These are phyloP conservation scores for Chlamydomonas sphaeroides DNA, from an alignment of 139 green algal species.

Conservation along the genomic window DNA sequence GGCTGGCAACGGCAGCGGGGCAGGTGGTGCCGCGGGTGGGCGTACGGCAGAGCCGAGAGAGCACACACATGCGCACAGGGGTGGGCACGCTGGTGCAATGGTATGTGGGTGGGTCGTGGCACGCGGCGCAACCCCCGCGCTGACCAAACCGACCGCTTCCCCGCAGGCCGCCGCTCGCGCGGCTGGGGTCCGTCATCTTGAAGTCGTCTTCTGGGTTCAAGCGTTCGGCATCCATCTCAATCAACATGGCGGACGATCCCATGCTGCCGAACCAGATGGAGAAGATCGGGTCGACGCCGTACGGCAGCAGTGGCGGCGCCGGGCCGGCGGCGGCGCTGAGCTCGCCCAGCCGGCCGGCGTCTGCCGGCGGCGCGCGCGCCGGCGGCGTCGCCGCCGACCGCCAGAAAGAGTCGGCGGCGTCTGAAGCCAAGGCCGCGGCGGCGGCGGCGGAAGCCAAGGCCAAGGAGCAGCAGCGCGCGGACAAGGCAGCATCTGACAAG, in stretches of 20 bases:
- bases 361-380: background rate
- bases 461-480: background rate
- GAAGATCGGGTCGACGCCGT: background rate
- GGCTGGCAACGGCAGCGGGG: too few relatives aligned
- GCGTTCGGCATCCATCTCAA: slow-evolving; percentile 25
- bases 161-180: background rate
- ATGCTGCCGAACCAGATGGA: slow-evolving; percentile 36
- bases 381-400: background rate
- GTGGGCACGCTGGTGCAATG: background rate
- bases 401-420: background rate
- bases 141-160: too few relatives aligned
- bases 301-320: background rate
- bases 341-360: background rate
- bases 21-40: too few relatives aligned
- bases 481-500: too few relatives aligned
- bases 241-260: slow-evolving; percentile 42
- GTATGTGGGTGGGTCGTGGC: too few relatives aligned
- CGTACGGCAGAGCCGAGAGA: too few relatives aligned
- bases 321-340: background rate
- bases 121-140: too few relatives aligned
- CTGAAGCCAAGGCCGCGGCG: background rate
- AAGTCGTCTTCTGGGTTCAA: slow-evolving; percentile 32
- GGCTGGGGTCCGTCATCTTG: slow-evolving; percentile 14
- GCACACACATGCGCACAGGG: too few relatives aligned
- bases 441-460: background rate